phyloP scores from a whole-genome alignment of 2,329 filamentous ascomycete species.

The Pseudocercospora ulei region DNA sequence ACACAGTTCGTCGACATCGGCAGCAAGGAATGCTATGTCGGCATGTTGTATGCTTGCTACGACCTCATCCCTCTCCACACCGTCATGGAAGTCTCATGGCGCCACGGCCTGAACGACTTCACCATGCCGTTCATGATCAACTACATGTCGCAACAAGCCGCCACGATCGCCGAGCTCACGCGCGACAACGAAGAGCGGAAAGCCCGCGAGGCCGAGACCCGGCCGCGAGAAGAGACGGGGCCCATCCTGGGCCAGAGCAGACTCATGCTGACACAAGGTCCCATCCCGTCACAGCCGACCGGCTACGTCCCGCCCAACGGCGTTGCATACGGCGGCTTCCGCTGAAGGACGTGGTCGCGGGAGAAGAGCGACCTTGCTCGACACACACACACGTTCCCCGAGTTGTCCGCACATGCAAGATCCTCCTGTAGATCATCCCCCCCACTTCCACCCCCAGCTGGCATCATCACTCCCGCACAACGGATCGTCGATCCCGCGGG shows the following conservation, averaged over 20 bases:
- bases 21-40: conserved; percentile 98
- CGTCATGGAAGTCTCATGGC: conserved; percentile 94
- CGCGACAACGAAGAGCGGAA: conserved; percentile 95
- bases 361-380: too few relatives aligned
- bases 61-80: conserved; percentile 89
- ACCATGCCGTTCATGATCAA: conserved; percentile 99
- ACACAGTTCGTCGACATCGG: conserved; percentile 93
- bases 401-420: neutral
- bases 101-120: conserved; percentile 85
- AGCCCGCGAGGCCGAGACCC: conserved; percentile 60
- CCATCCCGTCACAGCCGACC: conserved; percentile 49
- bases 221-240: conserved; percentile 74
- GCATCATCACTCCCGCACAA: too few relatives aligned
- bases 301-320: conserved; percentile 23
- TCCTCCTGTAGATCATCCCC: too few relatives aligned
- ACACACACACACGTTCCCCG: neutral
- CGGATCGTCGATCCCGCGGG: too few relatives aligned
- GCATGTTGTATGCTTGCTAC: conserved; percentile 98
- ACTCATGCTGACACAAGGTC: conserved; percentile 92
- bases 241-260: conserved; percentile 82
- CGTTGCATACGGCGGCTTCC: conserved; percentile 12
- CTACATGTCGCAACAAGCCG: conserved; percentile 81
- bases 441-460: too few relatives aligned
- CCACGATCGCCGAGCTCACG: conserved; percentile 73
- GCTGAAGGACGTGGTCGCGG: too few relatives aligned